Evolutionary conservation across 164 flowering plant species (phyloP).

Genomic region (Piper betle): DNA sequence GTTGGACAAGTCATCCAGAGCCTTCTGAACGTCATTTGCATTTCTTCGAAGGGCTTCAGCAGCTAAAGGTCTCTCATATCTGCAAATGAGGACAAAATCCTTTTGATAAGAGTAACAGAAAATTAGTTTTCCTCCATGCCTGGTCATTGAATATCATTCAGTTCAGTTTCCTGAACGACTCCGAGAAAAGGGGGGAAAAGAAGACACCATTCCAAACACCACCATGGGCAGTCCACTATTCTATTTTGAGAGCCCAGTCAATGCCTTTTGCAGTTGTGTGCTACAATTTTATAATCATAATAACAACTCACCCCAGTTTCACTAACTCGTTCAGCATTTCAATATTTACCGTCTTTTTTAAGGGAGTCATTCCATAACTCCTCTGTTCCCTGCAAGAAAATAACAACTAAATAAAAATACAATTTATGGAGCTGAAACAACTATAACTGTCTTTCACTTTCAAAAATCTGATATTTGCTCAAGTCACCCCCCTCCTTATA

Average conservation of each 20-base stretch:
- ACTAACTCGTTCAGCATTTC: slow-evolving; percentile 39
- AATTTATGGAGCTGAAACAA: neutral
- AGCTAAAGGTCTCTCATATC: slow-evolving; percentile 69
- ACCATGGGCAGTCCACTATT: neutral
- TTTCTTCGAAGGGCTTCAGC: slow-evolving; percentile 90
- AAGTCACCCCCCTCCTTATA: no score
- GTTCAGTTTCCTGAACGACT: no score
- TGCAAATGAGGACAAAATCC: slow-evolving; percentile 12
- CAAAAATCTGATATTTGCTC: neutral
- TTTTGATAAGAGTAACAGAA: neutral
- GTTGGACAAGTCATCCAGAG: slow-evolving; percentile 81
- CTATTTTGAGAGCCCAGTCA: neutral
- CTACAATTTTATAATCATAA: neutral
- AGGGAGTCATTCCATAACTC: slow-evolving; percentile 64
- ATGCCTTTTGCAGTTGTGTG: neutral
- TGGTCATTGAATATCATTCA: neutral
- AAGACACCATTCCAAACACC: neutral
- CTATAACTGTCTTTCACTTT: neutral
- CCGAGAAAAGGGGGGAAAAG: no score
- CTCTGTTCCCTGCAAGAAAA: slow-evolving; percentile 64
- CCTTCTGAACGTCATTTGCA: slow-evolving; percentile 66
- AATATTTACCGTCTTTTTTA: slow-evolving; percentile 67
- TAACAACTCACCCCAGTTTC: slow-evolving; percentile 49
- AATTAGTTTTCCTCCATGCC: neutral
- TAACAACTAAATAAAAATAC: neutral